Evolutionary conservation across 225 moss, liverwort and hornwort species (phyloP).

Genomic region (Polytrichum commune): DNA sequence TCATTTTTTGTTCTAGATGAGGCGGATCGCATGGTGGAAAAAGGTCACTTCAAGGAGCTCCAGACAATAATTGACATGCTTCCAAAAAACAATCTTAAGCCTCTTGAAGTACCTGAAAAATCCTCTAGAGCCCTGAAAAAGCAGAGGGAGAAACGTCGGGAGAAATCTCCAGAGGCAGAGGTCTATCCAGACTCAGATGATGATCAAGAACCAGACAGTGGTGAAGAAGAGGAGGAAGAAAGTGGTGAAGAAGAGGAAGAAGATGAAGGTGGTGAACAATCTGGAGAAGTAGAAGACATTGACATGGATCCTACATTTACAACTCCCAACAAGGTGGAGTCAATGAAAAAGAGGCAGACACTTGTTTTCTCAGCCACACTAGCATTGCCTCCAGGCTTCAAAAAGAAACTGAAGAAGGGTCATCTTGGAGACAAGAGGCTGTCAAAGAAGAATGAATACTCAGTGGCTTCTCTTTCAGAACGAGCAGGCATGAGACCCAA

Average conservation of each 20-base stretch:
- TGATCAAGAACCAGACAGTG: conserved; percentile 13
- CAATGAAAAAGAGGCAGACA: conserved; percentile 76
- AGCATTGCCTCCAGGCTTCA: conserved; percentile 51
- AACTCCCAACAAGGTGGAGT: conserved; percentile 23
- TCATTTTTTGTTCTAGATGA: conserved; percentile 98
- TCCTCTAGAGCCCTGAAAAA: conserved; percentile 24
- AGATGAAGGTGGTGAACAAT: conserved; percentile 14
- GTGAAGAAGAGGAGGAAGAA: conserved; percentile 21
- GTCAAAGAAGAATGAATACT: conserved; percentile 36
- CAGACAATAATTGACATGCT: conserved; percentile 91
- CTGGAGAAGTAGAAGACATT: conserved; percentile 35
- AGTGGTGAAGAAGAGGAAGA: conserved; percentile 20
- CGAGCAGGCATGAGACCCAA: conserved; percentile 48
- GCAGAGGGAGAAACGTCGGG: conserved; percentile 22
- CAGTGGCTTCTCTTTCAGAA: conserved; percentile 50
- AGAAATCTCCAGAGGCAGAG: conserved; percentile 21
- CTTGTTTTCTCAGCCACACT: conserved; percentile 68
- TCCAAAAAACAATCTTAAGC: conserved; percentile 34
- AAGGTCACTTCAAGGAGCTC: conserved; percentile 89
- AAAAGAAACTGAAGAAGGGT: conserved; percentile 44
- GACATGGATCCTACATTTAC: conserved; percentile 39
- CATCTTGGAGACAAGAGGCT: conserved; percentile 18
- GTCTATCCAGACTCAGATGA: conserved; percentile 48
- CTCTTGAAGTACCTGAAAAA: conserved; percentile 16
- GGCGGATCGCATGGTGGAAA: conserved; percentile 99